Percentiles rank a stretch among this genome's conserved stretches.
Evolutionary conservation across 768 basidiomycete species (phyloP).

Genomic region (Trametes cubensis): DNA sequence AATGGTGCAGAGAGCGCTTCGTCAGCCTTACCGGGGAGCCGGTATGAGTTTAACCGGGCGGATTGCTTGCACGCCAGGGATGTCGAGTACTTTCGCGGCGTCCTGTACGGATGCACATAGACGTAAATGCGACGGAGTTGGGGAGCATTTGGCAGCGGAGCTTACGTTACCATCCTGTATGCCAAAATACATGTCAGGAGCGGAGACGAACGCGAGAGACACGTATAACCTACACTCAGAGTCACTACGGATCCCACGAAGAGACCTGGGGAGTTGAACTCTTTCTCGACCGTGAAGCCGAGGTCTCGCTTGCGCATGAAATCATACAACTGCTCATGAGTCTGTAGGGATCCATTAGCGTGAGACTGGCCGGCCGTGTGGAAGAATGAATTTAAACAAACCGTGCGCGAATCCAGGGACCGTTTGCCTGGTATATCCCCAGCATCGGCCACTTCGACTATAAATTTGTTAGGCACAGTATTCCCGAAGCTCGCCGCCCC

Average conservation of each 20-base stretch:
- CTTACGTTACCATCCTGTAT: conserved; percentile 25
- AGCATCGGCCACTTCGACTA: conserved; percentile 43
- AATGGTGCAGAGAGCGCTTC: not conserved
- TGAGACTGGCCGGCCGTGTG: no score
- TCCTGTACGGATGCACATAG: conserved; percentile 41
- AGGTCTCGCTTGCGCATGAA: conserved; percentile 48
- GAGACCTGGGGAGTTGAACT: conserved; percentile 54
- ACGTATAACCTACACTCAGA: conserved; percentile 40
- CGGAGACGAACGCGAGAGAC: not conserved
- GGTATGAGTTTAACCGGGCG: conserved; percentile 53
- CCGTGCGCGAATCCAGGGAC: conserved; percentile 26
- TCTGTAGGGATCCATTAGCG: conserved; percentile 33
- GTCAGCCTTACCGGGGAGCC: conserved; percentile 42
- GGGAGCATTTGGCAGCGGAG: not conserved
- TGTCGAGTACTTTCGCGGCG: conserved; percentile 44
- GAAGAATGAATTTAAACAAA: not conserved
- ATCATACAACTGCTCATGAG: conserved; percentile 54
- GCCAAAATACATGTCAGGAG: not conserved
- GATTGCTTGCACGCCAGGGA: conserved; percentile 58
- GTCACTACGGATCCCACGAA: conserved; percentile 63
- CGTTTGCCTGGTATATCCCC: conserved; percentile 31
- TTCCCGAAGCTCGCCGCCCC: conserved; percentile 19
- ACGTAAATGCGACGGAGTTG: not conserved
- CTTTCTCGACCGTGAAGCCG: conserved; percentile 49
- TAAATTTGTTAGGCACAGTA: conserved; percentile 44